phyloP scores from a whole-genome alignment of 495 filamentous ascomycete species.

The Astrocystis sublimbata region DNA sequence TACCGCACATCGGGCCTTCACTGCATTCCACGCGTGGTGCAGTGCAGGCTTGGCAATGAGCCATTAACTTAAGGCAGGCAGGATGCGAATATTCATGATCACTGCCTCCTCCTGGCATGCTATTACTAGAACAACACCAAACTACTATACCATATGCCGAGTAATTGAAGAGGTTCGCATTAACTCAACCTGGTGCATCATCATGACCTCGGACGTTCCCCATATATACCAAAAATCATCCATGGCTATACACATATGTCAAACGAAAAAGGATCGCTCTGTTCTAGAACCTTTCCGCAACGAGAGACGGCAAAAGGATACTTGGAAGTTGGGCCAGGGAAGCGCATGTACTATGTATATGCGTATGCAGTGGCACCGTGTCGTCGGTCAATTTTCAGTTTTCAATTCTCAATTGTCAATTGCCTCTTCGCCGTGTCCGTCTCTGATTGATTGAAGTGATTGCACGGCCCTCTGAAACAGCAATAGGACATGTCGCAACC shows the following conservation, averaged over 20 bases:
- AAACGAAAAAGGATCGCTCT: background rate
- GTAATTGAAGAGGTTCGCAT: no score
- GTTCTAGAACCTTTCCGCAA: conserved; percentile 5
- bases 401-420: no score
- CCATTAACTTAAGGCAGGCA: background rate
- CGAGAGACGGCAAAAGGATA: background rate
- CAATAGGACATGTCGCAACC: conserved; percentile 21
- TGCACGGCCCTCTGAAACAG: conserved; percentile 3
- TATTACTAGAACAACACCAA: no score
- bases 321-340: no score
- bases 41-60: background rate
- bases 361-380: background rate
- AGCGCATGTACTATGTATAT: no score
- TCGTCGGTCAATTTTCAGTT: background rate
- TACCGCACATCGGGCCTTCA: no score
- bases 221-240: background rate
- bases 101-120: no score
- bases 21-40: no score
- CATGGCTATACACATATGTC: background rate
- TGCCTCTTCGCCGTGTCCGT: no score
- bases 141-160: no score
- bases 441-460: conserved; percentile 5
- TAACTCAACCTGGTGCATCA: no score
- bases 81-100: no score
- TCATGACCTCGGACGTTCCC: background rate